A percentile compares a stretch with the other conserved stretches of the same genome.
Conservation (phyloP, 129 eudicot species). For the Flaveria sonorensis region DNA sequence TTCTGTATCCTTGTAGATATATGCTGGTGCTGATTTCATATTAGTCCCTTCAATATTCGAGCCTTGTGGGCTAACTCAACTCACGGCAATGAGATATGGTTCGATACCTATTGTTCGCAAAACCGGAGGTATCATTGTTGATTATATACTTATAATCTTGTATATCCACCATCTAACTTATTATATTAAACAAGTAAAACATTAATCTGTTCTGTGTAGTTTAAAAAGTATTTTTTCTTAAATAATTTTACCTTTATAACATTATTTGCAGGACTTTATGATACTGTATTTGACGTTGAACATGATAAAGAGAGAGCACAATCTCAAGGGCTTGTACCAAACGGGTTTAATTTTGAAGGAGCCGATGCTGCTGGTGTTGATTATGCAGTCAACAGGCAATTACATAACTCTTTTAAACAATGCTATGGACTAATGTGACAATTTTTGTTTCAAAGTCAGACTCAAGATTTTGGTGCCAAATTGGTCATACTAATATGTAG, state of each 20-base stretch:
- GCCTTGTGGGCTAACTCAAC: conserved; percentile 99
- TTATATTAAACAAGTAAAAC: not conserved
- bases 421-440: not conserved
- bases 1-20: conserved; percentile 54
- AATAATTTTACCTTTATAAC: not conserved
- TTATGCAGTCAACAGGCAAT: conserved; percentile 89
- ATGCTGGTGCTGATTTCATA: conserved; percentile 93
- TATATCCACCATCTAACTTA: not conserved
- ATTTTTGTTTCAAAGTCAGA: not conserved
- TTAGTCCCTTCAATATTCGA: conserved; percentile 97
- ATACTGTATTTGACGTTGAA: conserved; percentile 95
- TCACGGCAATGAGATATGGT: conserved; percentile 98
- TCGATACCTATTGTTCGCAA: conserved; percentile 92
- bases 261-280: conserved; percentile 70
- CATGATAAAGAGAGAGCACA: conserved; percentile 95
- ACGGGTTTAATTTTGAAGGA: conserved; percentile 92
- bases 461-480: not conserved
- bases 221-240: not conserved
- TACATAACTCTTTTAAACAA: not conserved
- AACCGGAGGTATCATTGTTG: conserved; percentile 77
- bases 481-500: not conserved
- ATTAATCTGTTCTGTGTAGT: not conserved
- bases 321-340: conserved; percentile 80
- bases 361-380: conserved; percentile 98
- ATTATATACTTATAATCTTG: conserved; percentile 5